A percentile compares a stretch with the other conserved stretches of the same genome.
Evolutionary conservation across 2,329 filamentous ascomycete genomes (phyloP).

Genomic region (Lachnellula subtilissima): DNA sequence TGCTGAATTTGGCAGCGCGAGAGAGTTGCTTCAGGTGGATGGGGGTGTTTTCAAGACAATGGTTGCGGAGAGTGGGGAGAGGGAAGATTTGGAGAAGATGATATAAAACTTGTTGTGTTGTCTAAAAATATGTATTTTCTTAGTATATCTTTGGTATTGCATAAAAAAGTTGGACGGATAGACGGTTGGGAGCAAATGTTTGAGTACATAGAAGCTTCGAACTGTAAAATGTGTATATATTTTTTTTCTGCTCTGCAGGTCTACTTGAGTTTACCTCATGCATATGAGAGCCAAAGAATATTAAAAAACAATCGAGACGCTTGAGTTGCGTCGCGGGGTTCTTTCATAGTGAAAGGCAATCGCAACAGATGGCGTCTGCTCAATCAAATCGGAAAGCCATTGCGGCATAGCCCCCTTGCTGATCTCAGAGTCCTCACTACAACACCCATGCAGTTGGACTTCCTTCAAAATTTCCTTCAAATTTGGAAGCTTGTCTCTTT

Average conservation of each 20-base stretch:
- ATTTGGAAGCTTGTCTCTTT: background rate
- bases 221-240: too few relatives aligned
- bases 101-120: background rate
- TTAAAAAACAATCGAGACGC: background rate
- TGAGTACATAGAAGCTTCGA: too few relatives aligned
- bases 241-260: too few relatives aligned
- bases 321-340: background rate
- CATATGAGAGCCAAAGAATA: too few relatives aligned
- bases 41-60: background rate
- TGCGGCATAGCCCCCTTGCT: background rate
- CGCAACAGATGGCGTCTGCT: background rate
- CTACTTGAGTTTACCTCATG: too few relatives aligned
- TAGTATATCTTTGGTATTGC: too few relatives aligned
- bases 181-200: too few relatives aligned
- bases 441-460: background rate
- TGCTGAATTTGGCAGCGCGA: slow-evolving; percentile 62
- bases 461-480: background rate
- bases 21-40: background rate
- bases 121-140: too few relatives aligned
- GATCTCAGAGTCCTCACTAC: background rate
- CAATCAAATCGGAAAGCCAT: background rate
- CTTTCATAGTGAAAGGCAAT: background rate
- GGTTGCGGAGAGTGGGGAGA: background rate
- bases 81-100: background rate
- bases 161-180: too few relatives aligned